Evolutionary conservation across 2,329 filamentous ascomycete species (phyloP), one percentile per base, ranked within the genome.

Genomic region (Diplodia sapinea): DNA sequence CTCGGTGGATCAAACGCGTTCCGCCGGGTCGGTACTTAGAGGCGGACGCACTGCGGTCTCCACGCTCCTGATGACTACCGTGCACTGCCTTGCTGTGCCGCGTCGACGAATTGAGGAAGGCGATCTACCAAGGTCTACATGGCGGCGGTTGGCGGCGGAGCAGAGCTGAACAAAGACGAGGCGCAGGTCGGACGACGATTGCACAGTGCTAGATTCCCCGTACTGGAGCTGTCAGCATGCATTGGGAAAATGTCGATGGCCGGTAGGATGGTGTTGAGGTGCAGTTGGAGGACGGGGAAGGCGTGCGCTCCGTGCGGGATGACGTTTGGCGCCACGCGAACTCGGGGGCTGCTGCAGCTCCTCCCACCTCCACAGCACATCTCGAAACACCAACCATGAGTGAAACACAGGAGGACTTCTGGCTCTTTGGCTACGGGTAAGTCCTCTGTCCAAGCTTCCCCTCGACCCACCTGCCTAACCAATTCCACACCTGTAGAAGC

Each of bases 341-440:
- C 15, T 52, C 31, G 33, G 36, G 36, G 13, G 36, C 36, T 12
- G 36, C 20, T n/a, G 33, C 31, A 54, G 33, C 29, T 50, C 31
- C 47, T 17, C 3, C 12, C 47, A 26, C 43, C 43, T 36, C 47
- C 56, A n/a, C 57, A 20, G 6, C 11, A 55, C 26, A 20, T 38
- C 17, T 17, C 54, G 31, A 20, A 7, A 20, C 36, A 7, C 9
- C 26, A 52, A 29, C 29, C 11, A 68, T 68, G 66, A 59, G 20
- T 36, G 67, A 68, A 47, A 23, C 47, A 3, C 65, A 82, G 29
- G 83, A 86, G 43, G 92, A 96, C 76, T 93, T 98, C 74, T 99
- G 95, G 95, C 84, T 99, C 55, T 98, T 97, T 79, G 95, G 95
- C 70, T 99, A 98, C 76, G 95, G 94, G 94, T 97, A 83, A 72